Base-by-base conservation (phyloP, 2,329 filamentous ascomycete species). In the Xylaria sp. region DNA sequence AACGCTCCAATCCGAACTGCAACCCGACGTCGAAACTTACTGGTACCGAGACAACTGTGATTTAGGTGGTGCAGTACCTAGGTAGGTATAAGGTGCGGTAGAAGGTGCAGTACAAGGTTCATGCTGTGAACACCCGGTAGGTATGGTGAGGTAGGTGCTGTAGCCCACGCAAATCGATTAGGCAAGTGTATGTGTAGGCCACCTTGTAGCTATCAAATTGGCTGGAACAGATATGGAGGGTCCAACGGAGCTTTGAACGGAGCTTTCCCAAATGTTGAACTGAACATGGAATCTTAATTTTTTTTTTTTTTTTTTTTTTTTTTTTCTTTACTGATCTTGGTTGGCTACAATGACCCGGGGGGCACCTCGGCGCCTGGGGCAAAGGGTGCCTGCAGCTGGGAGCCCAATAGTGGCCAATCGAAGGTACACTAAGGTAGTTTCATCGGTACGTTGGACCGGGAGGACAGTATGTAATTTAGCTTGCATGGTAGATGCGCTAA, bases 231-330 rank as follows among this genome's bases (percentile, higher is more conserved):
- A n/a, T n/a, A n/a, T 2, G 23, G 23, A 34, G 25, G 20, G 25
- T 51, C 8, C 3, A 37, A 28, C 34, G 41, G 65, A 58, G 70
- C 65, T 69, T 66, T 50, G 67, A 67, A 71, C 72, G 70, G 65
- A 75, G 63, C 74, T 71, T 72, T 78, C 77, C 77, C 77, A 78
- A 78, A 78, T 77, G 77, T 78, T 78, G 77, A 78, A 78, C 74
- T 73, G 63, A 51, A 64, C 55, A 34, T 63, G 51, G 61, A 65
- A 66, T 67, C 62, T 56, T 66, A 51, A 15, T 55, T 63, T 69
- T 61, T 69, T 59, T 52, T 58, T 28, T 41, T 39, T 18, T 46
- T 41, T 15, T n/a, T n/a, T n/a, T n/a, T n/a, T 71, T 58, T 54
- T 52, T 58, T 28, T 41, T 39, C 15, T 46, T 41, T 15, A 9